Conservation (phyloP, 495 filamentous ascomycete species). For the Terfezia claveryi region DNA sequence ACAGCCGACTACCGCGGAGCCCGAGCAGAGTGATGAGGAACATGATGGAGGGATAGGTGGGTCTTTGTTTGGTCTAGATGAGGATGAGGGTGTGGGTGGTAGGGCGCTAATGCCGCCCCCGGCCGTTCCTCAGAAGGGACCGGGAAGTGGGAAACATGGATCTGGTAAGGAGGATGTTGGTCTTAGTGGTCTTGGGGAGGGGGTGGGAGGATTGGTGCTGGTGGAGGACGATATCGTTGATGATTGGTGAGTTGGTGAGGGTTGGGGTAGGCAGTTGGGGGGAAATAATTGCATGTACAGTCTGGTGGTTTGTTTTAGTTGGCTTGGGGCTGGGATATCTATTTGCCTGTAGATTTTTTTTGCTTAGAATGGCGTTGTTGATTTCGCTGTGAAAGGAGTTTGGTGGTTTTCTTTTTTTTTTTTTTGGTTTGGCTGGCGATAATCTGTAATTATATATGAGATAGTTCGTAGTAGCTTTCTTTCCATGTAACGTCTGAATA, state of each 20-base stretch:
- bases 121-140: slow-evolving; percentile 17
- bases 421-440: neutral
- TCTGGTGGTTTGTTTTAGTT: too few species aligned
- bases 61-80: slow-evolving; percentile 22
- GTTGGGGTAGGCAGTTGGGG: neutral
- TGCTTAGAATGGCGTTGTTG: too few species aligned
- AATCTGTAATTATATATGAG: too few species aligned
- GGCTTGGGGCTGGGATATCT: too few species aligned
- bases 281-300: neutral
- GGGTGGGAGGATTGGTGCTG: slow-evolving; percentile 33
- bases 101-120: slow-evolving; percentile 8
- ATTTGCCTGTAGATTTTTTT: too few species aligned
- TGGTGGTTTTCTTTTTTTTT: neutral
- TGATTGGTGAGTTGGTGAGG: slow-evolving; percentile 23
- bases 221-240: slow-evolving; percentile 97
- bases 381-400: too few species aligned
- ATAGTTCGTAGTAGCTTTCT: too few species aligned
- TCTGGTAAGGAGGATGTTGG: slow-evolving; percentile 5
- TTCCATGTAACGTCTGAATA: too few species aligned
- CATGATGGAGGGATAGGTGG: slow-evolving; percentile 24
- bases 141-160: slow-evolving; percentile 6
- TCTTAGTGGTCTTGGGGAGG: slow-evolving; percentile 25
- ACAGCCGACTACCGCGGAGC: too few species aligned
- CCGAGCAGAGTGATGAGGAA: slow-evolving; percentile 22
- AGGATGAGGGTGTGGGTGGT: slow-evolving; percentile 22